A percentile compares a stretch with the other conserved stretches of the same genome.
Evolutionary conservation across 225 moss, liverwort and hornwort species (phyloP).

Genomic region (Climacium dendroides): DNA sequence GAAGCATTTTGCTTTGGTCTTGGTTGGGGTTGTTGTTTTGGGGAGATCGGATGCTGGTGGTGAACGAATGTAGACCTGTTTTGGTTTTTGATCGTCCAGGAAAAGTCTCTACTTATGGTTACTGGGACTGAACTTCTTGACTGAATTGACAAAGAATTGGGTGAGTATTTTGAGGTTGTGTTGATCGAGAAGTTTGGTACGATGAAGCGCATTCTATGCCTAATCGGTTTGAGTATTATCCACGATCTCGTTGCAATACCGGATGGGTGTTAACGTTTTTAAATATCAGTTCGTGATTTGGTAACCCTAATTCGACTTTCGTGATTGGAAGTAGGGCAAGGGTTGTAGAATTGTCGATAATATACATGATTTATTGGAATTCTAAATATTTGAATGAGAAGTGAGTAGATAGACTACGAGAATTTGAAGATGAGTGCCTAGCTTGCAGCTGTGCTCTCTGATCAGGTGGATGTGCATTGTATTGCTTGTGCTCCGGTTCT

Average conservation of each 20-base stretch:
- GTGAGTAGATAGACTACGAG: not conserved
- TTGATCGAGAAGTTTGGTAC: not conserved
- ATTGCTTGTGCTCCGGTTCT: not conserved
- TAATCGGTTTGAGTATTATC: not conserved
- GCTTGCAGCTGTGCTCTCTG: not conserved
- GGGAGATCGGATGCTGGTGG: not conserved
- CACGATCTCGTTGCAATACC: not conserved
- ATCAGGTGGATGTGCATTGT: not conserved
- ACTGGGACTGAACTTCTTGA: not conserved
- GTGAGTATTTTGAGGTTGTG: not conserved
- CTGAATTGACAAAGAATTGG: not conserved
- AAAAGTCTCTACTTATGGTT: not conserved
- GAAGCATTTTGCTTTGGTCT: not conserved
- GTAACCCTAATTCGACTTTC: conserved; percentile 15
- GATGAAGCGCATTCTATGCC: not conserved
- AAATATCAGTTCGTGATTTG: not conserved
- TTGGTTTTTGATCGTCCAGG: not conserved
- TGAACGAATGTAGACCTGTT: not conserved
- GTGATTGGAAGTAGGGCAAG: not conserved
- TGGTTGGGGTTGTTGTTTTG: not conserved
- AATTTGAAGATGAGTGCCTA: not conserved
- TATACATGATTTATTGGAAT: not conserved
- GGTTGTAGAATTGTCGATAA: not conserved
- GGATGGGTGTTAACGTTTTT: not conserved
- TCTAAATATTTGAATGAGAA: not conserved